Conservation (phyloP, 768 basidiomycete genomes). For the Gautieria morchelliformis region DNA sequence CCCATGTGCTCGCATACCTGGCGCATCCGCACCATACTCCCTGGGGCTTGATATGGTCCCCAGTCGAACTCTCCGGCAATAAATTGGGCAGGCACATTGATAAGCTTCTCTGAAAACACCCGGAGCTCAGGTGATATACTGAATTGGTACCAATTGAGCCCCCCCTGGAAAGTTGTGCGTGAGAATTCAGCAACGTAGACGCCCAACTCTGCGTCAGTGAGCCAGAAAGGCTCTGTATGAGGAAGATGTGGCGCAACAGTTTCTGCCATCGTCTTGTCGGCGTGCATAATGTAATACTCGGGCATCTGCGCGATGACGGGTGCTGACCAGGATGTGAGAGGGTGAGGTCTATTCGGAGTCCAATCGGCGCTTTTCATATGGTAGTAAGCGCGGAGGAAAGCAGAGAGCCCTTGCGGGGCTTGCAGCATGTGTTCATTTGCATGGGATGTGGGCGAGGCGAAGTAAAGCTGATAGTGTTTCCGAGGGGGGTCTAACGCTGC, state of each 20-base stretch:
- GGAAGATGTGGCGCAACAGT: constrained; percentile 29
- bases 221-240: constrained; percentile 31
- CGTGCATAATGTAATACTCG: constrained; percentile 53
- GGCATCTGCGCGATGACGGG: constrained; percentile 35
- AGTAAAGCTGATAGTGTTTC: constrained; percentile 51
- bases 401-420: constrained; percentile 33
- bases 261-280: constrained; percentile 43
- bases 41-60: constrained; percentile 49
- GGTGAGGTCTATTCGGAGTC: constrained; percentile 31
- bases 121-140: constrained; percentile 31
- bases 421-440: constrained; percentile 28
- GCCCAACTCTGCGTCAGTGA: constrained; percentile 36
- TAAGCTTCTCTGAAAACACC: constrained; percentile 35
- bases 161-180: constrained; percentile 55
- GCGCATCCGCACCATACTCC: constrained; percentile 37
- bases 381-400: constrained; percentile 45
- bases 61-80: constrained; percentile 48
- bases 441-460: constrained; percentile 37
- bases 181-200: constrained; percentile 41
- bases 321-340: constrained; percentile 25
- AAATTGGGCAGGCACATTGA: constrained; percentile 48
- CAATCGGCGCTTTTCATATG: constrained; percentile 53
- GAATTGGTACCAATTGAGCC: constrained; percentile 45
- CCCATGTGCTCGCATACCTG: constrained; percentile 11
- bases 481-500: constrained; percentile 37